These are phyloP conservation scores for Dalbergia oliveri DNA, from an alignment of 306 rosid species.

Conservation along the genomic window DNA sequence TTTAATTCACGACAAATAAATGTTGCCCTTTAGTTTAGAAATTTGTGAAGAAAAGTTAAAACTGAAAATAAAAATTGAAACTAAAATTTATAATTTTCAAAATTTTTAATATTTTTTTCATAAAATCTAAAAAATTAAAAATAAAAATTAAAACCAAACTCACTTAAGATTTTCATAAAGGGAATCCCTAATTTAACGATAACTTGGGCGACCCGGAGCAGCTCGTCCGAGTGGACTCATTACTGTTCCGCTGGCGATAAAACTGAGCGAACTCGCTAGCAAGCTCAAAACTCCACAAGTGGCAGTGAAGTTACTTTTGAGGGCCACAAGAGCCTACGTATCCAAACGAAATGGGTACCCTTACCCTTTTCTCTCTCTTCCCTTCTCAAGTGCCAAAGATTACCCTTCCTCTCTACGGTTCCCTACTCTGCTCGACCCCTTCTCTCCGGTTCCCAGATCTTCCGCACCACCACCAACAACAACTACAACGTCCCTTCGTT, in stretches of 20 bases:
- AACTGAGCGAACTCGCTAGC: conserved; percentile 11
- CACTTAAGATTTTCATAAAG: too few relatives aligned
- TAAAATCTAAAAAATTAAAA: too few relatives aligned
- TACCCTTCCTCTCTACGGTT: conserved; percentile 58
- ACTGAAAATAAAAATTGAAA: too few relatives aligned
- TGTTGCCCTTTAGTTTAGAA: too few relatives aligned
- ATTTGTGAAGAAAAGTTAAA: too few relatives aligned
- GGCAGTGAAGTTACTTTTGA: conserved; percentile 9
- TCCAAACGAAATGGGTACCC: conserved; percentile 57
- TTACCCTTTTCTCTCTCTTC: conserved; percentile 55
- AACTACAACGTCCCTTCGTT: conserved; percentile 16
- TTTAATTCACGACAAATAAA: too few relatives aligned
- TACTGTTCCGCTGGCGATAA: not conserved
- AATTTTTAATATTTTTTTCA: too few relatives aligned
- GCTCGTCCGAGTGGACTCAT: conserved; percentile 22
- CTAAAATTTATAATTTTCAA: too few relatives aligned
- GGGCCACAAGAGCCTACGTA: not conserved
- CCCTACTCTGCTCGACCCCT: conserved; percentile 46
- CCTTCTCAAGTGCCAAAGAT: conserved; percentile 65
- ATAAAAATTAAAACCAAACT: too few relatives aligned
- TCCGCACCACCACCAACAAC: conserved; percentile 39
- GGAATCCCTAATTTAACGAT: not conserved
- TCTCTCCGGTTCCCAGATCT: conserved; percentile 47
- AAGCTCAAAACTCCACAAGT: not conserved
- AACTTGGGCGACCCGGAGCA: not conserved